phyloP scores from a whole-genome alignment of 805 yeast species.

The Yamadazyma sp. region DNA sequence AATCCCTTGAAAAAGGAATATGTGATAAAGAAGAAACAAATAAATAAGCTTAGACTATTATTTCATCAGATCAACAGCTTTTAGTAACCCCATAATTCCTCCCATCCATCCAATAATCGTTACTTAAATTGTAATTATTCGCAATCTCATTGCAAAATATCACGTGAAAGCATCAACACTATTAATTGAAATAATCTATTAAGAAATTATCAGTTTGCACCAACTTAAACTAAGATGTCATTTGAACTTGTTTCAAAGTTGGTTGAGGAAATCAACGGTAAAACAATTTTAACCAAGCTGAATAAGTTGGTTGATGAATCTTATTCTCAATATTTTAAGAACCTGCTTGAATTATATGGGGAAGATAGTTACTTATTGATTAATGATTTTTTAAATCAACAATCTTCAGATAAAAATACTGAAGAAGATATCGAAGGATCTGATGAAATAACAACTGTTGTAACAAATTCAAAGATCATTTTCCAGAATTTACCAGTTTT shows the following conservation, averaged over 20 bases:
- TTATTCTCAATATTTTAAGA: conserved; percentile 22
- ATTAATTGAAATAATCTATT: too few relatives aligned
- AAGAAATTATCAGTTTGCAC: background rate
- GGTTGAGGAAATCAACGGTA: conserved; percentile 23
- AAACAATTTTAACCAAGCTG: conserved; percentile 45
- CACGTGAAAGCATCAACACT: too few relatives aligned
- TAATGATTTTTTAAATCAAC: conserved; percentile 24
- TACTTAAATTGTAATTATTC: background rate
- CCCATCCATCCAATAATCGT: background rate
- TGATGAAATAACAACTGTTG: conserved; percentile 38
- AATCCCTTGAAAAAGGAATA: too few relatives aligned
- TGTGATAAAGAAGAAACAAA: too few relatives aligned
- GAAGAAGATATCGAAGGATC: conserved; percentile 5
- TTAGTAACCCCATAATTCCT: too few relatives aligned
- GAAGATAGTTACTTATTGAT: conserved; percentile 55
- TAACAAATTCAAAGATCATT: conserved; percentile 51
- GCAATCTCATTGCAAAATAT: conserved; percentile 9
- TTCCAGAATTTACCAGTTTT: conserved; percentile 62
- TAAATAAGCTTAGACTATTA: too few relatives aligned
- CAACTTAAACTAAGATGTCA: conserved; percentile 5
- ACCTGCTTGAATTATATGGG: conserved; percentile 26
- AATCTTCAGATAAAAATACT: conserved; percentile 1
- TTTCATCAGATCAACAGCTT: too few relatives aligned
- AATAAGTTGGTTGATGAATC: conserved; percentile 40
- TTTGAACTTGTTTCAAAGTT: conserved; percentile 26